Base-by-base conservation (phyloP, 2,329 filamentous ascomycete genomes). In the Lachnellula arida region DNA sequence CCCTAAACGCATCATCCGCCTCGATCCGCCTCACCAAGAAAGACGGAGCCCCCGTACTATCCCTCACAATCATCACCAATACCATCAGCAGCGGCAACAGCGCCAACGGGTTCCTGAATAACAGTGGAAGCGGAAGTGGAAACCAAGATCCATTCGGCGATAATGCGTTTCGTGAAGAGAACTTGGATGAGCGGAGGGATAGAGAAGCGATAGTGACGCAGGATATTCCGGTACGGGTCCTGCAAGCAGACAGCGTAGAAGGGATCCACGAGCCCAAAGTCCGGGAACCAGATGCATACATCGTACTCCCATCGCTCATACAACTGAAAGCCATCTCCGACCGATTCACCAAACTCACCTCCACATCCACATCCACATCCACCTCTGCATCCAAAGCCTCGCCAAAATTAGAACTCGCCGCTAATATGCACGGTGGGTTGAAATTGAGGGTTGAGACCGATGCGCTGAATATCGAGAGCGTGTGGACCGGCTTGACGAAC, bases 301-400 rank as follows among this genome's bases (percentile, higher is more conserved):
- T 99, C 68, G 85, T 91, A 53, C 80, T 99, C 3, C 94, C 94
- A 0, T 87, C 90, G 5, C 76, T 99, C 4, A 78, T 91, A 43
- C 92, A 97, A 68, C 79, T 99, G 56, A 97, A 97, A 70, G 88
- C 87, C 60, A 94, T 99, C 60, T 96, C 91, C 4, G 94, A 99
- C 71, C 86, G 94, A 52, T 97, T 97, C 74, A 97, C 91, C 43
- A 93, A 89, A 68, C 82, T 97, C 2, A 90, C 89, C 34, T 62
- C 15, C 47, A 62, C 17, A 53, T 64, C 17, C 14, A 62, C 17
- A 53, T 64, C 17, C 14, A 51, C 43, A 53, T 43, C 56, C 53
- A 66, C 47, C 9, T 53, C 43, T 51, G 40, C 57, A 53, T 66
- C 67, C 43, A 58, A 65, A 3, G 51, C 70, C n/a, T 65, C 67